These are phyloP conservation scores for Metschnikowia kofuensis DNA, from an alignment of 805 yeast genomes.

Conservation along the genomic window DNA sequence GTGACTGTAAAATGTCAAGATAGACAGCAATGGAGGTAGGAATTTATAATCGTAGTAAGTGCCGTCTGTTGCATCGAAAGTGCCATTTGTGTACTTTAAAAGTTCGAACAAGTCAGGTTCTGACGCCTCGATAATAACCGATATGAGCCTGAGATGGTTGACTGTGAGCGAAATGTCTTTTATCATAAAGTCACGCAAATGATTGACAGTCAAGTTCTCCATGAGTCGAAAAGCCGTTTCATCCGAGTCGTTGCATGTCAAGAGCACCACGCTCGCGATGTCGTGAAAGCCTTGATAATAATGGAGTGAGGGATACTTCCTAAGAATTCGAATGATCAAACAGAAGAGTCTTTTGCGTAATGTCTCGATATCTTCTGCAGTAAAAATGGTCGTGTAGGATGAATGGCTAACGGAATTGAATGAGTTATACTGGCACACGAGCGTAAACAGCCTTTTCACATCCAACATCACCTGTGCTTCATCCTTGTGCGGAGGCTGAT, in stretches of 20 bases:
- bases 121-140: constrained; percentile 49
- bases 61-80: constrained; percentile 25
- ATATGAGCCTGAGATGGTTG: constrained; percentile 63
- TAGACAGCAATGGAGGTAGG: constrained; percentile 65
- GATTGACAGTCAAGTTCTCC: constrained; percentile 54
- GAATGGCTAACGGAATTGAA: constrained; percentile 18
- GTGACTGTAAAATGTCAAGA: constrained; percentile 78
- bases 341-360: constrained; percentile 41
- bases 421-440: constrained; percentile 30
- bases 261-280: constrained; percentile 62
- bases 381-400: constrained; percentile 33
- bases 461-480: constrained; percentile 80
- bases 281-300: constrained; percentile 97
- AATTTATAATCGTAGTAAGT: constrained; percentile 34
- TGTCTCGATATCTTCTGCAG: constrained; percentile 26
- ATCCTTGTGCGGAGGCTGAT: constrained; percentile 56
- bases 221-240: constrained; percentile 45
- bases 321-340: constrained; percentile 52
- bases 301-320: constrained; percentile 57
- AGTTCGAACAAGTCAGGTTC: constrained; percentile 46
- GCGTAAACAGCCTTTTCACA: constrained; percentile 65
- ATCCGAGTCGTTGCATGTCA: constrained; percentile 42
- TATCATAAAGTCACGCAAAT: constrained; percentile 84
- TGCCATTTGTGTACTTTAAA: constrained; percentile 37
- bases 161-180: constrained; percentile 63